phyloP scores from a whole-genome alignment of 495 filamentous ascomycete genomes.

The Margaritispora aquatica region DNA sequence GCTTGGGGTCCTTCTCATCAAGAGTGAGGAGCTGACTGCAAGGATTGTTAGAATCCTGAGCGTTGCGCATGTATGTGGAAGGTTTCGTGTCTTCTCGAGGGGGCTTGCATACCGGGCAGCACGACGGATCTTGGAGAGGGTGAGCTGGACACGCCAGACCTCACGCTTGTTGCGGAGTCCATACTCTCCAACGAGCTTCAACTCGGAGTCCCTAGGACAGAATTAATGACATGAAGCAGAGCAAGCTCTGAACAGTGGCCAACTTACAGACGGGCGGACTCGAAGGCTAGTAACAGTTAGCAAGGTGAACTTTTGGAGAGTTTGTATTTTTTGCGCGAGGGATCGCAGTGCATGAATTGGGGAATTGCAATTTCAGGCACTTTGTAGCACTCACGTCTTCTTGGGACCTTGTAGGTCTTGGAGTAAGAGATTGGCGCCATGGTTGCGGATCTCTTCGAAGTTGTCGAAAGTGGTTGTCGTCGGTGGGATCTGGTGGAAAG shows the following conservation, averaged over 20 bases:
- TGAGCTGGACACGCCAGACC: conserved; percentile 99
- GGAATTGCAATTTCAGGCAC: too few species aligned
- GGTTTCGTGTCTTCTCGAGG: neutral
- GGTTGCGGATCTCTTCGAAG: conserved; percentile 4
- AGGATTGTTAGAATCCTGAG: conserved; percentile 12
- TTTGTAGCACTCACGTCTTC: conserved; percentile 15
- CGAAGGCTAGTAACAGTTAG: conserved; percentile 63
- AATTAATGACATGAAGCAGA: conserved; percentile 91
- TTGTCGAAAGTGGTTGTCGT: conserved; percentile 8
- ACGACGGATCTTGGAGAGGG: conserved; percentile 99
- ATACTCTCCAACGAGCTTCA: conserved; percentile 99
- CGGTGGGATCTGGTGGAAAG: neutral
- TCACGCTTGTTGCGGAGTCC: conserved; percentile 99
- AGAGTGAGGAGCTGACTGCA: conserved; percentile 96
- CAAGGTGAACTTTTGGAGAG: neutral
- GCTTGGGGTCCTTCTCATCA: conserved; percentile 99
- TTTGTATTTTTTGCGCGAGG: neutral
- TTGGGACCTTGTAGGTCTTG: conserved; percentile 88
- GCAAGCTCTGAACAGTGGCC: conserved; percentile 97
- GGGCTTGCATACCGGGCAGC: conserved; percentile 80
- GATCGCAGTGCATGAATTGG: neutral
- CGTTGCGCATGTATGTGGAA: too few species aligned
- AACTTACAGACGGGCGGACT: conserved; percentile 99
- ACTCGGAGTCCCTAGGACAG: conserved; percentile 84
- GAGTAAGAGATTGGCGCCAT: conserved; percentile 60